Base-by-base conservation (phyloP, 495 filamentous ascomycete genomes). In the Daldinia childiae region DNA sequence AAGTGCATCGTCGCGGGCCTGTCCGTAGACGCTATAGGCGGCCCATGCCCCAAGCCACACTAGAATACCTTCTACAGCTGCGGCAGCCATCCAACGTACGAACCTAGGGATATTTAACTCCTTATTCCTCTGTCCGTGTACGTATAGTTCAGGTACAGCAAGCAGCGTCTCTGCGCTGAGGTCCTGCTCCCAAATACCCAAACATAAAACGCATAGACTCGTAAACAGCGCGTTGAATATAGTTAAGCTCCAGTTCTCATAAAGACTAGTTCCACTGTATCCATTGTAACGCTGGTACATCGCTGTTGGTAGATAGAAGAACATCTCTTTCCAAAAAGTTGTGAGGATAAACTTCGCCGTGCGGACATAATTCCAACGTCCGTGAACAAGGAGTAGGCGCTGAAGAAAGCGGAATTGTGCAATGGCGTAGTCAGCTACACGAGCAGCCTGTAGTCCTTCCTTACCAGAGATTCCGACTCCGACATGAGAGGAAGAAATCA, bases 211-310 rank as follows among this genome's bases (percentile, higher is more conserved):
- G 29, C 91, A 88, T 9, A 97, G 85, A 29, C 92, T 95, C 17
- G 94, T 97, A 80, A 97, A 97, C 1, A 97, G 84, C 8, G 91
- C 93, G 76, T 97, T 97, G 84, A 97, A 95, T 82, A 95, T 92
- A 68, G 91, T 93, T 74, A 97, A 78, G 63, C 87, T 89, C 87
- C 91, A 93, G 3, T 88, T 87, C 80, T 97, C 94, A 80, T 93
- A 97, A 27, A 97, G 83, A 73, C 89, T 92, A 14, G 94, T 97
- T 11, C 94, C 94, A 0, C 92, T 95, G 77, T 95, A 97, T 27
- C 94, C 93, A 62, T 90, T 92, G 80, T 86, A 93, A 54, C 90
- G 90, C 79, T 97, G 93, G 74, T 90, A 97, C 36, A 95, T 87
- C 6, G 94, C 93, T 79, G 96, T 93, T 2, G 92, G 91, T 17